Conservation (phyloP, 2,329 filamentous ascomycete species). For the Fusarium beomiforme region DNA sequence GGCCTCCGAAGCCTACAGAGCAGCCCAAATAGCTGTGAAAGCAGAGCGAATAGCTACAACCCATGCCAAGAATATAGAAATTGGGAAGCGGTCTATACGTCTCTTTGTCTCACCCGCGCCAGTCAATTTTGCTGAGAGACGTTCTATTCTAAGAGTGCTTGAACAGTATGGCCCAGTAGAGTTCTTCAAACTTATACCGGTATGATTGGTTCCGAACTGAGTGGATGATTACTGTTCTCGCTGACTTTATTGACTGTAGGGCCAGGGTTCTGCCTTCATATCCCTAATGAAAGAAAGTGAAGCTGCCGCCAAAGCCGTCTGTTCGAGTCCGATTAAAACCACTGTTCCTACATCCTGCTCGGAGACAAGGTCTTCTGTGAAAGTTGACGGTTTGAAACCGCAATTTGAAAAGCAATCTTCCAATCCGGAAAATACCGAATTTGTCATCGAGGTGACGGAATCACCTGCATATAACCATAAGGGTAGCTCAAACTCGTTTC, state of each 20-base stretch:
- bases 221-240: not conserved
- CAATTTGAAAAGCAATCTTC: not conserved
- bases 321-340: constrained; percentile 59
- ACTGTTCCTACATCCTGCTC: constrained; percentile 47
- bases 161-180: constrained; percentile 61
- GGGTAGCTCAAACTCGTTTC: constrained; percentile 48
- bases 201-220: constrained; percentile 3
- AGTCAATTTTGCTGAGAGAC: constrained; percentile 62
- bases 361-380: constrained; percentile 44
- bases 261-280: constrained; percentile 60
- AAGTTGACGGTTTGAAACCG: not conserved
- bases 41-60: not conserved
- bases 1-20: not conserved
- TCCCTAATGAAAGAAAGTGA: constrained; percentile 56
- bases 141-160: constrained; percentile 63
- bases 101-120: constrained; percentile 63
- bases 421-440: constrained; percentile 46
- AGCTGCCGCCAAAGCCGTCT: constrained; percentile 53
- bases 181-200: constrained; percentile 55
- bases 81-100: constrained; percentile 49
- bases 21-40: not conserved
- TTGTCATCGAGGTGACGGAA: constrained; percentile 55
- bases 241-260: constrained; percentile 46
- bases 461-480: constrained; percentile 53
- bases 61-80: not conserved